Conservation (phyloP, 306 rosid genomes). For the Cicer arietinum region DNA sequence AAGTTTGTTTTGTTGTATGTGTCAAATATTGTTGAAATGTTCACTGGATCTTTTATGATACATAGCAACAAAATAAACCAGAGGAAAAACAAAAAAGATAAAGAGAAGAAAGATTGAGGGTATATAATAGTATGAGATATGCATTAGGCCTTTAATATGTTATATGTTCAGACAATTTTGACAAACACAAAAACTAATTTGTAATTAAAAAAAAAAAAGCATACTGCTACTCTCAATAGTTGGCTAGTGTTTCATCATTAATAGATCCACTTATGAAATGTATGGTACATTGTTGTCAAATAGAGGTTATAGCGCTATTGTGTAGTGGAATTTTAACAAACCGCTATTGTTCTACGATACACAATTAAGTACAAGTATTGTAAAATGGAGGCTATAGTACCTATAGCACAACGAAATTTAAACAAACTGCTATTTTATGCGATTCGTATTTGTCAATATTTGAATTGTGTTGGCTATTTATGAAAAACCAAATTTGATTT, state of each 20-base stretch:
- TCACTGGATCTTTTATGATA: slow-evolving; percentile 16
- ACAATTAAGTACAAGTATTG: no score
- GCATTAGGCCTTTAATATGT: slow-evolving; percentile 12
- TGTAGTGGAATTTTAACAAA: no score
- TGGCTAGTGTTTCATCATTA: not conserved
- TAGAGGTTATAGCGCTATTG: no score
- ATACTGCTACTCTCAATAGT: not conserved
- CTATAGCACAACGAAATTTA: no score
- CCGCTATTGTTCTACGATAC: no score
- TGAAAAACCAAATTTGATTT: no score
- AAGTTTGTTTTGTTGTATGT: not conserved
- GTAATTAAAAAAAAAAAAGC: no score
- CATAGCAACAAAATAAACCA: slow-evolving; percentile 10
- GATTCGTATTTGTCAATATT: no score
- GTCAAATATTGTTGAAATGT: slow-evolving; percentile 15
- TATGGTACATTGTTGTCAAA: not conserved
- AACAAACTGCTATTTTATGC: no score
- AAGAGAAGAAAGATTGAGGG: slow-evolving; percentile 9
- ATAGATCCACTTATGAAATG: slow-evolving; percentile 3
- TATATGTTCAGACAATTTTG: slow-evolving; percentile 1
- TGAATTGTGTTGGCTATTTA: not conserved
- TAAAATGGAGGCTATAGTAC: no score
- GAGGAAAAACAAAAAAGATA: not conserved
- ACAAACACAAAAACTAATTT: not conserved
- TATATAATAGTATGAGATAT: not conserved